Evolutionary conservation across 306 rosid genomes (phyloP), one percentile per base, ranked within the genome.

Genomic region (Prunus campanulata): DNA sequence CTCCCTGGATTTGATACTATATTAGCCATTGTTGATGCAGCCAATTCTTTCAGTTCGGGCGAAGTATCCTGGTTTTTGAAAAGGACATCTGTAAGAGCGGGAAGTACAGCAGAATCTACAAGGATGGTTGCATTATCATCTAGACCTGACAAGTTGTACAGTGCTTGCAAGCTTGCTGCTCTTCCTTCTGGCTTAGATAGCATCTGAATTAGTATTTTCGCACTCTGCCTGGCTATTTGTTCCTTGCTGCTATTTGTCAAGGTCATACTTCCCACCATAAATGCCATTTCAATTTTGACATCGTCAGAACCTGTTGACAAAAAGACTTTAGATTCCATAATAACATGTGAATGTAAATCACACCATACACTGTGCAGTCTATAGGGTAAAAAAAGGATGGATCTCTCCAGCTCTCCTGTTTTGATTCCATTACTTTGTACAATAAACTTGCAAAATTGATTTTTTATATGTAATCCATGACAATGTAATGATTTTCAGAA

Each of bases 81-180:
- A 74, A 88, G 85, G 80, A 86, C 71, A 64, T 77, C 82, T 24
- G 75, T 13, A 49, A 88, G 87, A 66, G 88, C 78, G 1, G 90
- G 90, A 82, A 88, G 80, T 61, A 76, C 84, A 52, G 82, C 70
- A 78, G 88, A 79, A 49, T 84, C 86, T 24, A 82, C 81, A 25
- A 87, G 90, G 83, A 88, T 78, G 78, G 88, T 83, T 11, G 84
- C 87, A 60, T 86, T 88, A 81, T 81, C 90, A 76, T 84, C 88
- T 72, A 86, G 70, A 65, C 87, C 82, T 49, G 92, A 86, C 88
- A 86, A 80, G 81, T 84, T 88, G 64, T 76, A 78, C 81, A 88
- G 74, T 42, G 89, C 90, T 66, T 79, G 80, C 90, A 89, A 79
- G 69, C 87, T 83, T n/a, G 85, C 81, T 61, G 81, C 85, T 76